These are phyloP conservation scores for Ophiognomonia clavigignenti-juglandacearum DNA, from an alignment of 2,329 filamentous ascomycete genomes.

Conservation along the genomic window DNA sequence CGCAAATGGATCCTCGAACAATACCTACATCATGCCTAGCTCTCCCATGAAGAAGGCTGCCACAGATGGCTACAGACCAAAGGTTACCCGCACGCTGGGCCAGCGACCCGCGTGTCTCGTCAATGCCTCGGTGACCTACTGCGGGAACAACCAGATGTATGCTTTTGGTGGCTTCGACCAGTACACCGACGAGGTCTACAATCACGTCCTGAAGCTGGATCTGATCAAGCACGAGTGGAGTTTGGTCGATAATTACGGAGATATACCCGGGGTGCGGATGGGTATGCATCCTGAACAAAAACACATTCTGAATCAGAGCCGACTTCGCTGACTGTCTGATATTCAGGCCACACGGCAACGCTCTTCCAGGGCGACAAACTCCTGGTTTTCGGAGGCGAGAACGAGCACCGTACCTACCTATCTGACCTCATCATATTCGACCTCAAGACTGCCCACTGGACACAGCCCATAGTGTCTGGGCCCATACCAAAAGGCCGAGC, in stretches of 20 bases:
- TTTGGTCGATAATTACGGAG: slow-evolving; percentile 95
- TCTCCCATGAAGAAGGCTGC: slow-evolving; percentile 66
- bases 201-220: slow-evolving; percentile 89
- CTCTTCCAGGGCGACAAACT: slow-evolving; percentile 91
- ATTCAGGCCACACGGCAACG: slow-evolving; percentile 82
- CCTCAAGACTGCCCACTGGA: slow-evolving; percentile 91
- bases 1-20: slow-evolving; percentile 51
- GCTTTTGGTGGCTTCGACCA: slow-evolving; percentile 98
- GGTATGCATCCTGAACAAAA: slow-evolving; percentile 48
- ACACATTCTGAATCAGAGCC: not conserved
- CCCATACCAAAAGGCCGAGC: slow-evolving; percentile 85
- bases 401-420: slow-evolving; percentile 92
- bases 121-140: slow-evolving; percentile 98
- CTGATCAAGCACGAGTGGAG: slow-evolving; percentile 87
- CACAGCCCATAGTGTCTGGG: slow-evolving; percentile 80
- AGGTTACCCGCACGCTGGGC: slow-evolving; percentile 72
- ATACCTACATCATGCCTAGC: slow-evolving; percentile 88
- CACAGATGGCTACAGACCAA: slow-evolving; percentile 75
- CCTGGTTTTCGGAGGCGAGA: slow-evolving; percentile 96
- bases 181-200: slow-evolving; percentile 98
- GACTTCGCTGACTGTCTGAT: slow-evolving; percentile 6
- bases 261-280: slow-evolving; percentile 96
- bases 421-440: slow-evolving; percentile 96
- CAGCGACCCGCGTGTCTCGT: slow-evolving; percentile 89
- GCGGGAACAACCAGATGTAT: slow-evolving; percentile 94